These are phyloP conservation scores for Limonium bicolor DNA, from an alignment of 148 eudicot species.

Conservation along the genomic window DNA sequence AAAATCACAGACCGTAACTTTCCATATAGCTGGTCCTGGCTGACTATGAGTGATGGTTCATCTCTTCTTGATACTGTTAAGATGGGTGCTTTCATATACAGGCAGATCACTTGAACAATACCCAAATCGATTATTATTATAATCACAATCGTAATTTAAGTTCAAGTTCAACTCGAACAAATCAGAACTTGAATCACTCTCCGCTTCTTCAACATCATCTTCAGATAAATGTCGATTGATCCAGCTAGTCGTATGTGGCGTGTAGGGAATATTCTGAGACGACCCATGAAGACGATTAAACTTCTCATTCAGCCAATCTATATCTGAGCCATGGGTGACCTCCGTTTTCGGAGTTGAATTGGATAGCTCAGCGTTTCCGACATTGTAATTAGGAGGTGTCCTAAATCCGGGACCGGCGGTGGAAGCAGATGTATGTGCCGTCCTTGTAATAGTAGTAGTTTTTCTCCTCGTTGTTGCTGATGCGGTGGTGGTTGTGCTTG, in stretches of 20 bases:
- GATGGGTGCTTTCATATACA: slow-evolving; percentile 54
- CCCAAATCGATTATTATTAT: slow-evolving; percentile 8
- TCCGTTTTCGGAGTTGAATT: slow-evolving; percentile 1
- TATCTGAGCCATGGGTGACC: neutral
- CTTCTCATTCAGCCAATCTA: slow-evolving; percentile 23
- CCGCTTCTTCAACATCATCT: slow-evolving; percentile 30
- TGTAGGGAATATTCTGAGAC: no score
- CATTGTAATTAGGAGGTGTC: slow-evolving; percentile 48
- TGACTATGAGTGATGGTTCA: no score
- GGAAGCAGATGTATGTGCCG: slow-evolving; percentile 25
- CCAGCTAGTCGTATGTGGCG: no score
- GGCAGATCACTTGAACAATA: slow-evolving; percentile 54
- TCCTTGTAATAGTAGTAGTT: slow-evolving; percentile 21
- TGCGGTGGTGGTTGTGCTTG: neutral
- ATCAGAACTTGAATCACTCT: slow-evolving; percentile 76
- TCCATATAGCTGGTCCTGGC: no score
- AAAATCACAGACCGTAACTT: no score
- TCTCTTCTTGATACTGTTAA: slow-evolving; percentile 61
- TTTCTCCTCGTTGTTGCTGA: neutral
- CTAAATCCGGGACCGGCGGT: slow-evolving; percentile 41
- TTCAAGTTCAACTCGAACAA: slow-evolving; percentile 43
- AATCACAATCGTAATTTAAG: slow-evolving; percentile 17
- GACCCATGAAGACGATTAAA: no score
- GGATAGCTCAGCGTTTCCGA: slow-evolving; percentile 5
- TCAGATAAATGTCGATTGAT: slow-evolving; percentile 8